Percentiles rank a stretch among this genome's conserved stretches.
Conservation (phyloP, 108 stramenopile species). For the Nitzschia sp. region DNA sequence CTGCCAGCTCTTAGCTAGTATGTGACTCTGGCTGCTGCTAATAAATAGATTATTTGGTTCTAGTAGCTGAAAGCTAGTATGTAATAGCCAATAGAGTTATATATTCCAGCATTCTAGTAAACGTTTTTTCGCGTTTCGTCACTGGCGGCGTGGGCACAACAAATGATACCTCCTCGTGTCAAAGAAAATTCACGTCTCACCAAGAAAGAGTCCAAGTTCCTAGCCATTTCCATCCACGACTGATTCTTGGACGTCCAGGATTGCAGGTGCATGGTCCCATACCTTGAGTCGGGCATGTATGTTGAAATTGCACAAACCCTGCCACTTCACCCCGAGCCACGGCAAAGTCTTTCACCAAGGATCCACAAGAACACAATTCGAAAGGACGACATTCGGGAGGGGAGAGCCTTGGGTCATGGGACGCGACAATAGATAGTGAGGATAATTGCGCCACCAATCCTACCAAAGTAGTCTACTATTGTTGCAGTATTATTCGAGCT, state of each 20-base stretch:
- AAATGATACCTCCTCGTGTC: not conserved
- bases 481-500: too few species aligned
- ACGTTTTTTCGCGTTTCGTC: not conserved
- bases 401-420: constrained; percentile 9
- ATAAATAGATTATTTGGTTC: too few species aligned
- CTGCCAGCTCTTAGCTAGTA: too few species aligned
- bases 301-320: constrained; percentile 1
- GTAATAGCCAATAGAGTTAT: too few species aligned
- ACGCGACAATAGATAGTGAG: constrained; percentile 13
- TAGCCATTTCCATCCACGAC: not conserved
- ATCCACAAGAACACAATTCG: constrained; percentile 15
- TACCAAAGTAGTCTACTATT: not conserved
- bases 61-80: too few species aligned
- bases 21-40: too few species aligned
- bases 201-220: not conserved
- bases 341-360: constrained; percentile 18
- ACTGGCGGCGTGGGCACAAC: not conserved
- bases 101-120: not conserved
- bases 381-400: not conserved
- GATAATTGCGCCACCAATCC: not conserved
- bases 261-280: constrained; percentile 25
- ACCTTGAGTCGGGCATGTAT: not conserved
- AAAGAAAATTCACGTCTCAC: not conserved
- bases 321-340: constrained; percentile 20
- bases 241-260: constrained; percentile 20